A percentile compares a stretch with the other conserved stretches of the same genome.
These are phyloP conservation scores for Verticillium tricorpus DNA, from an alignment of 2,329 filamentous ascomycete genomes.

Conservation along the genomic window DNA sequence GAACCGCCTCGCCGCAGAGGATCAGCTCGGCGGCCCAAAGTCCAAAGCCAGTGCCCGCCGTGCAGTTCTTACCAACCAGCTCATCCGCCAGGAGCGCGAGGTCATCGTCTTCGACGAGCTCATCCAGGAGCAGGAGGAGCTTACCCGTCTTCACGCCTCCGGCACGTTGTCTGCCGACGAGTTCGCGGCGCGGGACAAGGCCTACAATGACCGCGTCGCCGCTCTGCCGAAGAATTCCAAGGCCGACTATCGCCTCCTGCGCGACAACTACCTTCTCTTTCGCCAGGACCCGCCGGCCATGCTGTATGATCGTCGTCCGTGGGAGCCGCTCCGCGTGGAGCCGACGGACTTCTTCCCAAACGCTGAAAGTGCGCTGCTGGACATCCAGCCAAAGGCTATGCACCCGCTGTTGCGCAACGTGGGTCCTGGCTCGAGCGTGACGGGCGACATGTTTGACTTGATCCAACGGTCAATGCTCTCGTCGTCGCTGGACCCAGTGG, in stretches of 20 bases:
- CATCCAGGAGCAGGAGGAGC: constrained; percentile 25
- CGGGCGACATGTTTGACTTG: constrained; percentile 49
- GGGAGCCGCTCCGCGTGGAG: constrained; percentile 61
- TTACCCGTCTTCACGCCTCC: constrained; percentile 16
- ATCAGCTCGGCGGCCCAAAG: constrained; percentile 7
- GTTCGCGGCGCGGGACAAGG: constrained; percentile 22
- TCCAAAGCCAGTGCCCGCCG: constrained; percentile 15
- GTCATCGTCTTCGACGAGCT: constrained; percentile 22
- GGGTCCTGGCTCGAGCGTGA: constrained; percentile 32
- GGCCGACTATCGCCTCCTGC: constrained; percentile 32
- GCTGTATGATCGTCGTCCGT: constrained; percentile 64
- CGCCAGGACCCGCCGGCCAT: constrained; percentile 47
- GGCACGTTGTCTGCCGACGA: constrained; percentile 14
- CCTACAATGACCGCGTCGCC: constrained; percentile 30
- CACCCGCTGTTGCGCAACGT: constrained; percentile 43
- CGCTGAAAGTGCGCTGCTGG: constrained; percentile 53
- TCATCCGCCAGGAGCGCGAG: constrained; percentile 17
- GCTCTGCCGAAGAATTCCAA: constrained; percentile 25
- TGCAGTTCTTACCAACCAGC: constrained; percentile 21
- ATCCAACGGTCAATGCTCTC: constrained; percentile 38
- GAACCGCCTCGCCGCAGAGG: constrained; percentile 19
- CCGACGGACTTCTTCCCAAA: constrained; percentile 64
- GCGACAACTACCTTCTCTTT: constrained; percentile 52
- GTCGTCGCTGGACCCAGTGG: constrained; percentile 28
- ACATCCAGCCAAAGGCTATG: constrained; percentile 58